phyloP scores from a whole-genome alignment of 495 filamentous ascomycete species.

The Oidiodendron maius region DNA sequence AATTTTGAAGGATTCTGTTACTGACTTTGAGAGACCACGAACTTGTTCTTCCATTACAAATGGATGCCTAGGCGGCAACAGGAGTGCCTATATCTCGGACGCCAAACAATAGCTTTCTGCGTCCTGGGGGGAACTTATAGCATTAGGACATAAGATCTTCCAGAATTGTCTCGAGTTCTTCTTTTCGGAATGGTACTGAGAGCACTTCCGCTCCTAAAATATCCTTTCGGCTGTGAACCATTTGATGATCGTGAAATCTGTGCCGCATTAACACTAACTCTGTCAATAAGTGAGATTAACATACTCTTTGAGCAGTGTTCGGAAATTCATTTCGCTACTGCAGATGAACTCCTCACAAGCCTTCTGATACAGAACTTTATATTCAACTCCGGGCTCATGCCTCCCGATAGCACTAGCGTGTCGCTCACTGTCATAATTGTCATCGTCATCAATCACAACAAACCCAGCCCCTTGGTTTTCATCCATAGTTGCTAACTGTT shows the following conservation, averaged over 20 bases:
- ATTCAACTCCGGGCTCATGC: constrained; percentile 65
- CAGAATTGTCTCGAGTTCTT: constrained; percentile 83
- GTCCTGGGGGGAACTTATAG: no score
- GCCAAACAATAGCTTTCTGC: no score
- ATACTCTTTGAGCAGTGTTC: constrained; percentile 86
- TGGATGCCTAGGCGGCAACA: no score
- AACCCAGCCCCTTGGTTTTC: constrained; percentile 35
- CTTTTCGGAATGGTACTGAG: constrained; percentile 76
- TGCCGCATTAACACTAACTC: constrained; percentile 21
- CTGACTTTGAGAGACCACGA: no score
- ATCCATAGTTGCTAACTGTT: constrained; percentile 69
- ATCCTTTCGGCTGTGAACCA: constrained; percentile 86
- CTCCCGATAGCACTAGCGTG: constrained; percentile 16
- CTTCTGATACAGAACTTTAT: constrained; percentile 86
- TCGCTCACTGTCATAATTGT: constrained; percentile 24
- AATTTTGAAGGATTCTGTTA: no score
- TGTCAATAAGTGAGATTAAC: constrained; percentile 20
- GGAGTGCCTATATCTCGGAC: no score
- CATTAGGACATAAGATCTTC: constrained; percentile 70
- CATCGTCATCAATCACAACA: constrained; percentile 40
- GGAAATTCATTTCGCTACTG: constrained; percentile 91
- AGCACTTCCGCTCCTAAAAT: constrained; percentile 76
- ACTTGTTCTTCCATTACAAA: no score
- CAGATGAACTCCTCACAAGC: constrained; percentile 96
- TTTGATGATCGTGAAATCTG: constrained; percentile 93